phyloP scores from a whole-genome alignment of 352 stramenopile genomes.

The Phytophthora meadii region DNA sequence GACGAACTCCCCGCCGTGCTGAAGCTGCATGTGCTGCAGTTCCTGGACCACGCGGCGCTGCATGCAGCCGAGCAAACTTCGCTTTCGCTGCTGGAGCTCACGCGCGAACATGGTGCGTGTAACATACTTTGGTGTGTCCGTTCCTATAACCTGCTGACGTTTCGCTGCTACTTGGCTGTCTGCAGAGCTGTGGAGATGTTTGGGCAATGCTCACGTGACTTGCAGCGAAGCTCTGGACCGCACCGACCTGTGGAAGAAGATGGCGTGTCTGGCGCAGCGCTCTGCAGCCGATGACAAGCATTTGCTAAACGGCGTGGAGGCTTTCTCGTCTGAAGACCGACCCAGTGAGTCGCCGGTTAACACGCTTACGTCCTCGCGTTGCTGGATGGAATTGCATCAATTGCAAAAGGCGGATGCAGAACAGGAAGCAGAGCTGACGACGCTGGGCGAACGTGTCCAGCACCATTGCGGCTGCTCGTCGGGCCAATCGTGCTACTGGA shows the following conservation, averaged over 20 bases:
- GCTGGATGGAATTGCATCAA: slow-evolving; percentile 64
- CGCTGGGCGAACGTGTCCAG: slow-evolving; percentile 69
- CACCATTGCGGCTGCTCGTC: slow-evolving; percentile 74
- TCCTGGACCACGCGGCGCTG: slow-evolving; percentile 61
- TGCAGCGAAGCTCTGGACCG: slow-evolving; percentile 30
- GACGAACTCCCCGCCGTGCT: slow-evolving; percentile 53
- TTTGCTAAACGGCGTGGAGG: slow-evolving; percentile 45
- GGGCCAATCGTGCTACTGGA: slow-evolving; percentile 86
- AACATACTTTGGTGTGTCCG: background rate
- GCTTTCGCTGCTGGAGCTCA: slow-evolving; percentile 36
- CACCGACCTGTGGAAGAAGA: slow-evolving; percentile 53
- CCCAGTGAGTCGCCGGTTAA: slow-evolving; percentile 64
- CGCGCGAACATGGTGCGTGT: slow-evolving; percentile 47
- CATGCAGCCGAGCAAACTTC: slow-evolving; percentile 62
- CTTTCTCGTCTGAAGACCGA: slow-evolving; percentile 64
- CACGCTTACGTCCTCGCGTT: slow-evolving; percentile 71
- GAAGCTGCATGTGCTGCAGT: slow-evolving; percentile 59
- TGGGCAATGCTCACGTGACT: slow-evolving; percentile 31
- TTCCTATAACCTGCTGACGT: slow-evolving; percentile 5
- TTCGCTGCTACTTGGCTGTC: slow-evolving; percentile 17
- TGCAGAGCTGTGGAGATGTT: slow-evolving; percentile 54
- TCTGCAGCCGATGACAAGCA: slow-evolving; percentile 41
- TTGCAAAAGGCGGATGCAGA: slow-evolving; percentile 43
- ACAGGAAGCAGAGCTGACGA: slow-evolving; percentile 50
- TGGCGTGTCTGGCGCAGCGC: slow-evolving; percentile 53